These are phyloP conservation scores for Fusarium dlaminii DNA, from an alignment of 2,329 filamentous ascomycete species.

Conservation along the genomic window DNA sequence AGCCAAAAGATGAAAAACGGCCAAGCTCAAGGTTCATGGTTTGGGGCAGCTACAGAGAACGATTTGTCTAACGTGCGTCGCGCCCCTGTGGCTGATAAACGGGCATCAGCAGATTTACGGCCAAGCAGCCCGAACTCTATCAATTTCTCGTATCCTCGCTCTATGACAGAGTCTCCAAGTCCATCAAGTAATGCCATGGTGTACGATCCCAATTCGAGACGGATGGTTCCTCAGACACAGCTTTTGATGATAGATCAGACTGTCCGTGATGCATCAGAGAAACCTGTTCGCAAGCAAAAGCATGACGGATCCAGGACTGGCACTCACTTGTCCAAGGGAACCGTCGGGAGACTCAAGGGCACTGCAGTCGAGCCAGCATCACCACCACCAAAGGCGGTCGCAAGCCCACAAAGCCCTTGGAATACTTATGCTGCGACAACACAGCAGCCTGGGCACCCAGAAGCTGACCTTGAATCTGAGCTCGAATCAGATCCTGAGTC, in stretches of 20 bases:
- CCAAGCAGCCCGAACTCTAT: slow-evolving; percentile 61
- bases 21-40: slow-evolving; percentile 57
- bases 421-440: background rate
- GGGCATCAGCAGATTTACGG: slow-evolving; percentile 47
- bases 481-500: slow-evolving; percentile 22
- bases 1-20: slow-evolving; percentile 60
- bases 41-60: slow-evolving; percentile 55
- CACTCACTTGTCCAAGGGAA: slow-evolving; percentile 61
- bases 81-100: slow-evolving; percentile 50
- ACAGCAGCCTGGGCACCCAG: slow-evolving; percentile 3
- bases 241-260: slow-evolving; percentile 55
- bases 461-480: background rate
- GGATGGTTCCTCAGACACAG: slow-evolving; percentile 63
- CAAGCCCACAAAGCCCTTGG: slow-evolving; percentile 5
- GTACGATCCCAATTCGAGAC: slow-evolving; percentile 72
- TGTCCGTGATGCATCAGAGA: slow-evolving; percentile 52
- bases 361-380: slow-evolving; percentile 53
- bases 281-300: slow-evolving; percentile 53
- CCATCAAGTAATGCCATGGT: slow-evolving; percentile 59
- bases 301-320: slow-evolving; percentile 53
- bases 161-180: slow-evolving; percentile 52
- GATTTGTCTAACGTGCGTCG: slow-evolving; percentile 57
- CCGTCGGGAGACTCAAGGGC: slow-evolving; percentile 61
- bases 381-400: slow-evolving; percentile 41
- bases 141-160: slow-evolving; percentile 68